Conservation (phyloP, 352 stramenopile genomes). For the Globisporangium cystogenes region DNA sequence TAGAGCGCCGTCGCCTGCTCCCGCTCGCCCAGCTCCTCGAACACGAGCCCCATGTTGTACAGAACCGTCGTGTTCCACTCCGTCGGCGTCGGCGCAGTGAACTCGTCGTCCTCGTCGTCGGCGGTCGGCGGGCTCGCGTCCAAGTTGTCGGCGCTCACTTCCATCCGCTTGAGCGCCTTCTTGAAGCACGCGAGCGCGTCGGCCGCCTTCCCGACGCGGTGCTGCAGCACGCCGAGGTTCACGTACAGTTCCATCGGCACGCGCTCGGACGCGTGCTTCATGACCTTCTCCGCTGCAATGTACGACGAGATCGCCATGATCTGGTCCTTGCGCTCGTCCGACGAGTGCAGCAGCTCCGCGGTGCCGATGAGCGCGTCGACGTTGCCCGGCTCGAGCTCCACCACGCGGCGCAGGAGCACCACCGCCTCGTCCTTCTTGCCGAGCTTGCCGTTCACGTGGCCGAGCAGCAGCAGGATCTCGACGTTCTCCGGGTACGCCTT, state of each 20-base stretch:
- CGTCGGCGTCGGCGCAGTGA: constrained; percentile 38
- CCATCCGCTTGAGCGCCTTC: constrained; percentile 58
- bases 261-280: constrained; percentile 74
- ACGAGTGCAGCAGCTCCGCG: constrained; percentile 73
- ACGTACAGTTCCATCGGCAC: constrained; percentile 84
- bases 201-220: constrained; percentile 81
- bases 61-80: constrained; percentile 90
- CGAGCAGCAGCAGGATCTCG: constrained; percentile 77
- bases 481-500: constrained; percentile 87
- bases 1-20: constrained; percentile 90
- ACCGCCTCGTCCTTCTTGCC: constrained; percentile 81
- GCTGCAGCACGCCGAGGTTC: constrained; percentile 79
- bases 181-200: constrained; percentile 92
- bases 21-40: constrained; percentile 91
- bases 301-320: constrained; percentile 89
- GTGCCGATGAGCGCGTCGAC: constrained; percentile 81
- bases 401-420: constrained; percentile 70
- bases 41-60: constrained; percentile 95
- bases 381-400: constrained; percentile 82
- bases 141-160: constrained; percentile 17
- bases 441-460: constrained; percentile 77
- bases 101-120: constrained; percentile 28
- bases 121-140: constrained; percentile 6
- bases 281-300: constrained; percentile 83
- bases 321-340: constrained; percentile 80